Percentiles rank a stretch among this genome's conserved stretches.
These are phyloP conservation scores for Mollisiaceae sp. DNA, from an alignment of 2,329 filamentous ascomycete species.

Conservation along the genomic window DNA sequence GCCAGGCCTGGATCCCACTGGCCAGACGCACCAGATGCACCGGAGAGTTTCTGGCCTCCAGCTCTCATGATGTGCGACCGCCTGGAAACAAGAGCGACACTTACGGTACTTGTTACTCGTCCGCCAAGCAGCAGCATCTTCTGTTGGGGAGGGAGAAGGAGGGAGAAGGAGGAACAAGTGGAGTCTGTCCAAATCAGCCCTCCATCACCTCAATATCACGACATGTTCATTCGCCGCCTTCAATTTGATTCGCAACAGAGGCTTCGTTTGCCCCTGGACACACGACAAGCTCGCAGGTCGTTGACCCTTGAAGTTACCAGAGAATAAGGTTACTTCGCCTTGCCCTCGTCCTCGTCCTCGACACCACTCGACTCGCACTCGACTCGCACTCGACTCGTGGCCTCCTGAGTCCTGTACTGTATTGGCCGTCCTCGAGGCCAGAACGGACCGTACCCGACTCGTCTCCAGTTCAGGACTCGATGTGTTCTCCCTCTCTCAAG, in stretches of 20 bases:
- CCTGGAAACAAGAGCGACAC: neutral
- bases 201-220: neutral
- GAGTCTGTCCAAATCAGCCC: neutral
- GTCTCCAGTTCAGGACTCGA: neutral
- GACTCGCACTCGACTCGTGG: neutral
- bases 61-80: neutral
- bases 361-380: neutral
- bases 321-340: neutral
- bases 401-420: too few relatives aligned
- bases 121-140: neutral
- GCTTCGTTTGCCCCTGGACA: neutral
- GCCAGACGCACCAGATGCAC: neutral
- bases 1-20: neutral
- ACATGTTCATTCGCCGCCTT: neutral
- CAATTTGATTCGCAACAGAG: slow-evolving; percentile 5
- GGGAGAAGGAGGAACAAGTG: neutral
- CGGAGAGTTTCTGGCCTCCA: neutral
- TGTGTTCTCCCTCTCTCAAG: neutral
- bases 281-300: too few relatives aligned
- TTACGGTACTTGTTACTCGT: too few relatives aligned
- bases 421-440: neutral
- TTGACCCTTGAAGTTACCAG: neutral
- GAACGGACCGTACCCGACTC: slow-evolving; percentile 5
- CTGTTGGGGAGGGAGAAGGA: neutral
- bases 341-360: neutral